Evolutionary conservation across 768 basidiomycete genomes (phyloP), one percentile per base, ranked within the genome.

Genomic region (Kwoniella dejecticola): DNA sequence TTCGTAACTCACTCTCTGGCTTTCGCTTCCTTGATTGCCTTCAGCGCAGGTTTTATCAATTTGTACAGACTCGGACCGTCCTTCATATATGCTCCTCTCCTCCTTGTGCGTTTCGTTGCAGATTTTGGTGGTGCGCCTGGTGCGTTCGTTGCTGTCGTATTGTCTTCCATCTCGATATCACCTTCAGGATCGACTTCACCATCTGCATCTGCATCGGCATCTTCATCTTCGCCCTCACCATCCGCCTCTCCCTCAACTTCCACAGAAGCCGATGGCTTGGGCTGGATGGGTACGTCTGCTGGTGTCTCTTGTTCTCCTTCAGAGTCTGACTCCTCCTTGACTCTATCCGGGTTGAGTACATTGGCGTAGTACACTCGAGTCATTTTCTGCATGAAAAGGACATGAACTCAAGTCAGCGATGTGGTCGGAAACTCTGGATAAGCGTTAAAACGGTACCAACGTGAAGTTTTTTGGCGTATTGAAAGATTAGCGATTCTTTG

Each of bases 381-480:
- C 61, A 71, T 63, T 73, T 75, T 75, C 73, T 75, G 33, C 2
- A 27, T 5, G 8, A 27, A n/a, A n/a, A n/a, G n/a, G n/a, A n/a
- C n/a, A n/a, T n/a, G n/a, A n/a, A n/a, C n/a, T n/a, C n/a, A n/a
- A n/a, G n/a, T n/a, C n/a, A n/a, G n/a, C n/a, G n/a, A n/a, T n/a
- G n/a, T n/a, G n/a, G n/a, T n/a, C n/a, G n/a, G n/a, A n/a, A n/a
- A n/a, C n/a, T n/a, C n/a, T n/a, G n/a, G n/a, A n/a, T 31, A 0
- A 44, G 11, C 19, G 26, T 36, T 7, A 31, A 27, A 26, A 26
- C 7, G 21, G 8, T 24, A 64, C 73, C 52, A 19, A 72, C 73
- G 57, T 78, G 77, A 40, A 78, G 63, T 42, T 71, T 72, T 60
- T 73, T 74, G 17, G 77, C 77, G 42, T 72, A 74, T 49, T 69